phyloP scores from a whole-genome alignment of 208 protist genomes.

The Trypanosoma brucei region DNA sequence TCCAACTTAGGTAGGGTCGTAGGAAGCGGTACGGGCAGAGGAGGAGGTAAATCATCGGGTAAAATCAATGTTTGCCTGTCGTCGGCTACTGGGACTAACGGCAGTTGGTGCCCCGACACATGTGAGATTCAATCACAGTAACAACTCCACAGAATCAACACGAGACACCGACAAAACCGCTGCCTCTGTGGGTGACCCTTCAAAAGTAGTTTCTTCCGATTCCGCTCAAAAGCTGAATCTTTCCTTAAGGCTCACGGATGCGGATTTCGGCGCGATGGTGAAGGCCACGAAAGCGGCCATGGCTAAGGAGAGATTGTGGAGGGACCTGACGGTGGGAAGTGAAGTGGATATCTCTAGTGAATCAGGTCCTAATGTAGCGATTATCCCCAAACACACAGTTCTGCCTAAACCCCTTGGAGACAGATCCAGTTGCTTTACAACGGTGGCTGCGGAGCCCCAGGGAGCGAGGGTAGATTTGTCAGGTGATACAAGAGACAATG shows the following conservation, averaged over 20 bases:
- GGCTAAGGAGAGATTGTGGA: conserved; percentile 9
- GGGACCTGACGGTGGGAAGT: neutral
- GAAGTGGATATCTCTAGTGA: conserved; percentile 5
- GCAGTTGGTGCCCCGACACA: too few species aligned
- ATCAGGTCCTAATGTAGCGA: neutral
- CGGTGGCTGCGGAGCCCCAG: neutral
- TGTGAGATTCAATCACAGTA: too few species aligned
- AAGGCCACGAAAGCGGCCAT: conserved; percentile 20
- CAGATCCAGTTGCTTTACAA: neutral
- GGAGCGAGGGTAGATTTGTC: too few species aligned
- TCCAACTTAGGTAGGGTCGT: too few species aligned
- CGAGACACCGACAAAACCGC: too few species aligned
- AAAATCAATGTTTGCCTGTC: too few species aligned
- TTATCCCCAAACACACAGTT: neutral
- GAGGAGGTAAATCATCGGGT: too few species aligned
- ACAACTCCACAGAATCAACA: too few species aligned
- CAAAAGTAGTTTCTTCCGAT: neutral
- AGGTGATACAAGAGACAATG: too few species aligned
- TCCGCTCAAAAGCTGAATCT: conserved; percentile 29
- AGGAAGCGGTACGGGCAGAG: too few species aligned
- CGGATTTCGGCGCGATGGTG: conserved; percentile 53
- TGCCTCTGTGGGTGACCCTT: neutral
- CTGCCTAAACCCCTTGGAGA: neutral
- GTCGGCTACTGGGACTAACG: too few species aligned
- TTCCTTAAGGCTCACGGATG: conserved; percentile 46